These are phyloP conservation scores for Cercospora berteroae DNA, from an alignment of 2,329 filamentous ascomycete species.

Conservation along the genomic window DNA sequence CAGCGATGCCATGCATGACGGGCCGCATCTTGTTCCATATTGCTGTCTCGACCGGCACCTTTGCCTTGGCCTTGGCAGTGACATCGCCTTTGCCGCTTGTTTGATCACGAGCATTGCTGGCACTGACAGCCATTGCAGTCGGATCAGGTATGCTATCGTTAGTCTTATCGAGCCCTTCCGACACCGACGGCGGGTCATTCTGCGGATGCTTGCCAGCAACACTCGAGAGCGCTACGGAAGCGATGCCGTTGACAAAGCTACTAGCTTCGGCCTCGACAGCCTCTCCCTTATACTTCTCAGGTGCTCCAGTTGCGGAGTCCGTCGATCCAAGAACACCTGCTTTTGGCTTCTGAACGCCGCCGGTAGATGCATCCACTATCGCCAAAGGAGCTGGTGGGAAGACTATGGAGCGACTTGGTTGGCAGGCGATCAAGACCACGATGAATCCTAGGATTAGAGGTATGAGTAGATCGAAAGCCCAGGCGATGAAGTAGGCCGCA, in stretches of 20 bases:
- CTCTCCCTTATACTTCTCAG: constrained; percentile 79
- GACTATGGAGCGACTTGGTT: constrained; percentile 59
- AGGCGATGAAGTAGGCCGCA: constrained; percentile 62
- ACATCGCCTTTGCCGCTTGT: constrained; percentile 47
- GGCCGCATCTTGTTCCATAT: constrained; percentile 76
- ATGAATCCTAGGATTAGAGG: constrained; percentile 60
- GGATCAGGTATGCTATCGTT: constrained; percentile 61
- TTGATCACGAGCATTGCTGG: constrained; percentile 55
- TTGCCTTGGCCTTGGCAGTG: constrained; percentile 68
- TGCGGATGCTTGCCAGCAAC: constrained; percentile 75
- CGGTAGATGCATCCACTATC: constrained; percentile 66
- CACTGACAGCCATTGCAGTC: constrained; percentile 54
- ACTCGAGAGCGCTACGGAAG: constrained; percentile 69
- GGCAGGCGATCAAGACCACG: constrained; percentile 65
- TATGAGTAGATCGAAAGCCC: constrained; percentile 69
- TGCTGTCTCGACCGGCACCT: constrained; percentile 70
- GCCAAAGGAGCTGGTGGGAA: constrained; percentile 78
- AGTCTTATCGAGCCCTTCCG: constrained; percentile 41
- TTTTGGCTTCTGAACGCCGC: constrained; percentile 73
- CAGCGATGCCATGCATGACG: constrained; percentile 64
- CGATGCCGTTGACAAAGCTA: constrained; percentile 74
- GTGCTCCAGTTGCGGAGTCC: constrained; percentile 75
- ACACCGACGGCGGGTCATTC: constrained; percentile 53
- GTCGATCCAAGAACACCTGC: constrained; percentile 73
- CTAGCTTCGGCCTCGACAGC: constrained; percentile 79